Percentiles rank a stretch among this genome's conserved stretches.
Evolutionary conservation across 805 yeast species (phyloP).

Genomic region (Wickerhamomyces subpelliculosus): DNA sequence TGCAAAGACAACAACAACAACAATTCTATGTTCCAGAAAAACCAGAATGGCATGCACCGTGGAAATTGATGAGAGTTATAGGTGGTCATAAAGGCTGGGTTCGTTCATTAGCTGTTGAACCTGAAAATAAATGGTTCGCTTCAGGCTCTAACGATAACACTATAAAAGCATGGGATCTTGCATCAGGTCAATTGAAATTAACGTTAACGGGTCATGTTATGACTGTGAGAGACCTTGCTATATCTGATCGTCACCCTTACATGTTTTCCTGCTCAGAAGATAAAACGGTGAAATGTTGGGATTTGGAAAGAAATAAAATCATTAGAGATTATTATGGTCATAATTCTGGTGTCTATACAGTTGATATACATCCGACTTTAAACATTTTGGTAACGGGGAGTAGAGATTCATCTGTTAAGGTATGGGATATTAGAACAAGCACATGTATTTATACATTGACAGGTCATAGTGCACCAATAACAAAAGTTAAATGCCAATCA

Average conservation of each 20-base stretch:
- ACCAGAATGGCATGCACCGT: slow-evolving; percentile 48
- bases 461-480: slow-evolving; percentile 78
- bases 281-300: slow-evolving; percentile 93
- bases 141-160: slow-evolving; percentile 88
- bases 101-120: slow-evolving; percentile 73
- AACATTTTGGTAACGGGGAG: slow-evolving; percentile 85
- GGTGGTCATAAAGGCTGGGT: slow-evolving; percentile 95
- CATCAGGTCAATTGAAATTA: slow-evolving; percentile 57
- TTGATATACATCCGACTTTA: slow-evolving; percentile 81
- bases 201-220: slow-evolving; percentile 87
- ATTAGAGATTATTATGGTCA: slow-evolving; percentile 93
- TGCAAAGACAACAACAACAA: slow-evolving; percentile 6
- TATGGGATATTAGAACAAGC: slow-evolving; percentile 90
- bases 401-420: slow-evolving; percentile 75
- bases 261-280: slow-evolving; percentile 92
- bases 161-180: slow-evolving; percentile 88
- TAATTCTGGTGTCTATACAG: slow-evolving; percentile 77
- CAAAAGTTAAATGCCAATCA: slow-evolving; percentile 56
- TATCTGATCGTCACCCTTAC: slow-evolving; percentile 77
- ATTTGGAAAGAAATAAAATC: slow-evolving; percentile 75
- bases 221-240: slow-evolving; percentile 73
- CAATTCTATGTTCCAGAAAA: slow-evolving; percentile 11
- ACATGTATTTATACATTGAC: slow-evolving; percentile 65
- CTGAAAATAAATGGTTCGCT: slow-evolving; percentile 84
- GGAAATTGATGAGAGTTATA: slow-evolving; percentile 69